Base-by-base conservation (phyloP, 1,284 basidiomycete species). In the Ceratobasidium sp. region DNA sequence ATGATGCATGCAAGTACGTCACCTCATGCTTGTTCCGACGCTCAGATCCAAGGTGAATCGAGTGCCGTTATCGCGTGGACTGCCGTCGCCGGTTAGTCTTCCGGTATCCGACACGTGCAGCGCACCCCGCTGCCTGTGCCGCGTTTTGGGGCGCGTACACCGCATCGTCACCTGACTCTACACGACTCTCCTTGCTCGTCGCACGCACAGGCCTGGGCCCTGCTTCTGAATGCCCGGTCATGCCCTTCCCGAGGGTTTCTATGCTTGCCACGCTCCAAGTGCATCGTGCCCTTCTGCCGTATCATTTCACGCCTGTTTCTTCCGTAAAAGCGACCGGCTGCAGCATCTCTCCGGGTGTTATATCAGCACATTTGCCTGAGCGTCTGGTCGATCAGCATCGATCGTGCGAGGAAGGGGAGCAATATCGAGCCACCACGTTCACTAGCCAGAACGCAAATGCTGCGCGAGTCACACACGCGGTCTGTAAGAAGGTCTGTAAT, bases 361-460 rank as follows among this genome's bases (percentile, higher is more conserved):
- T 54, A 74, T 65, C 61, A 65, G 61, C 49, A 32, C 29, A 65
- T 65, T 74, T 49, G 37, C 51, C 61, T 74, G 34, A 22, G 34
- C 51, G 61, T 25, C 59, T 64, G 61, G 71, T 74, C 71, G 61
- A 65, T 74, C 71, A 62, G 64, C 70, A 65, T 65, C 71, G 71
- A 74, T 74, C 71, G 43, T 54, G 22, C 25, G 61, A 65, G 61
- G 71, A 74, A 74, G 71, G 61, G 54, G 37, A 54, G 51, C 71
- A 65, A 65, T 40, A 74, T 74, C 71, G 71, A 74, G 71, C 34
- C 71, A 32, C 71, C 71, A 74, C 71, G 71, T 74, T 74, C 71
- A 74, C 61, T 51, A 5, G 49, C 64, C 64, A 29, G 43, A 34
- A 44, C 25, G 44, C 71, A 49, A 34, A 51, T 46, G 29, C 34